A percentile compares a stretch with the other conserved stretches of the same genome.
phyloP scores from a whole-genome alignment of 257 asterid genomes.

The Gentiana straminea region DNA sequence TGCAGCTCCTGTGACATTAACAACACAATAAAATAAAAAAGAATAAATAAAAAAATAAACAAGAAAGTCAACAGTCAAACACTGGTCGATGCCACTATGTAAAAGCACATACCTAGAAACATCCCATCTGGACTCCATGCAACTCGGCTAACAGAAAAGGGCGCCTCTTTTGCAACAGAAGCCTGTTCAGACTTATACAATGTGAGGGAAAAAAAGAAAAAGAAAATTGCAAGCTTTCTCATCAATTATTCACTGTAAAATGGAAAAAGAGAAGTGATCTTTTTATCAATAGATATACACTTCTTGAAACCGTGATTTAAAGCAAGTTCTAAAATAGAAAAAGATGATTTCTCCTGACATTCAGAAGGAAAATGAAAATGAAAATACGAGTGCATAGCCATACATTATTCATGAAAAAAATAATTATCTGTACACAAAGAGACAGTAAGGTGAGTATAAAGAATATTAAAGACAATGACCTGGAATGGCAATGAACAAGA shows the following conservation, averaged over 20 bases:
- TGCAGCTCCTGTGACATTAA: slow-evolving; percentile 75
- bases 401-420: neutral
- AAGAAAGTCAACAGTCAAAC: neutral
- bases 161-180: slow-evolving; percentile 80
- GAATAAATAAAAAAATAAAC: slow-evolving; percentile 7
- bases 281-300: no score
- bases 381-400: no score
- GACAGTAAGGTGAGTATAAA: neutral
- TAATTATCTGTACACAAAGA: neutral
- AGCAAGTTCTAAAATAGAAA: no score
- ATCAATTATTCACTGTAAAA: no score
- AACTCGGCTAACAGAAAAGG: slow-evolving; percentile 76
- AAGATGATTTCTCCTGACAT: no score
- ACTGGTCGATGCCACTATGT: neutral
- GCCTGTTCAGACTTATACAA: slow-evolving; percentile 46
- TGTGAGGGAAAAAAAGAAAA: slow-evolving; percentile 13
- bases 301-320: no score
- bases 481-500: slow-evolving; percentile 65
- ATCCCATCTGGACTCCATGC: slow-evolving; percentile 96
- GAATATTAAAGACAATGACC: slow-evolving; percentile 27
- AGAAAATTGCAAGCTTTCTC: neutral
- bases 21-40: slow-evolving; percentile 6
- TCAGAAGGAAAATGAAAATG: no score
- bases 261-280: no score
- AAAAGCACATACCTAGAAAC: slow-evolving; percentile 50